phyloP scores from a whole-genome alignment of 371 early-diverging fungal species.

The Entomophthora muscae region DNA sequence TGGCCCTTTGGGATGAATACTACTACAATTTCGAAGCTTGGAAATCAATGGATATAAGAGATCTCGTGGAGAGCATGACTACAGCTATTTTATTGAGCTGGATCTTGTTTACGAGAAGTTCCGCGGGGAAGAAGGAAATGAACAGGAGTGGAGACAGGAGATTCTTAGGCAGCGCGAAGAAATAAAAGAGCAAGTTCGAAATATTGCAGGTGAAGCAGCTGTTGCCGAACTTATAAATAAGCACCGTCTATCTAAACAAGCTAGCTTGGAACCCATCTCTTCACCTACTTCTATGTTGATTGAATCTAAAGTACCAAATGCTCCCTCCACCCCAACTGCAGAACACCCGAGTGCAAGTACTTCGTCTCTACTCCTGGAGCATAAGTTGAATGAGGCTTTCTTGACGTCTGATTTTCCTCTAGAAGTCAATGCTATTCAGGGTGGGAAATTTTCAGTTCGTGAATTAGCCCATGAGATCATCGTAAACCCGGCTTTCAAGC shows the following conservation, averaged over 20 bases:
- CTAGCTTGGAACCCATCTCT: conserved; percentile 14
- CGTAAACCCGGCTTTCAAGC: conserved; percentile 49
- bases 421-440: conserved; percentile 20
- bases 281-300: background rate
- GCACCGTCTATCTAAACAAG: conserved; percentile 11
- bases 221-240: conserved; percentile 17
- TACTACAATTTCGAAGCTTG: conserved; percentile 42
- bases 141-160: conserved; percentile 25
- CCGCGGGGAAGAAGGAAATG: conserved; percentile 27
- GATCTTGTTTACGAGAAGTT: conserved; percentile 47
- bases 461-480: conserved; percentile 60
- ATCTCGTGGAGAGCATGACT: conserved; percentile 38
- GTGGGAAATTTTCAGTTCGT: conserved; percentile 15
- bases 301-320: background rate
- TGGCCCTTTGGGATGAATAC: conserved; percentile 30
- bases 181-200: conserved; percentile 17
- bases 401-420: background rate
- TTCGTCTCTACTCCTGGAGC: background rate
- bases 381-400: background rate
- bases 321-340: background rate
- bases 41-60: conserved; percentile 44
- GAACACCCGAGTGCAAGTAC: background rate
- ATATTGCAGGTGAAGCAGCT: conserved; percentile 21
- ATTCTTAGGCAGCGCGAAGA: conserved; percentile 29
- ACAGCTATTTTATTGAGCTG: conserved; percentile 45